Base-by-base conservation (phyloP, 2,329 filamentous ascomycete species). In the Paradendryphiella salina region DNA sequence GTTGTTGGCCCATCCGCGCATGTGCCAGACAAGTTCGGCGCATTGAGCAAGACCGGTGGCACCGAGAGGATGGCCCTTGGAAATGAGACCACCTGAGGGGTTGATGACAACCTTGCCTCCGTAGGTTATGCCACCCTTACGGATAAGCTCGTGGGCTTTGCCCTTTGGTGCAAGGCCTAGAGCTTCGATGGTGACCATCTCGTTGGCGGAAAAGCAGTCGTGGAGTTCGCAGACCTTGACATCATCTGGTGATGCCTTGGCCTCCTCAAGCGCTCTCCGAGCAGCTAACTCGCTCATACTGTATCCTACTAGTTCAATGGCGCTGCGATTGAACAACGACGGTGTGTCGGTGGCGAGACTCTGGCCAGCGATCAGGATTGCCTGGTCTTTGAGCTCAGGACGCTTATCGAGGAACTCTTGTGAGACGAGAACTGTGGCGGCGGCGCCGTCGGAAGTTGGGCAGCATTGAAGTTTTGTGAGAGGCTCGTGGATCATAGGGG, bases 401-500 rank as follows among this genome's bases (percentile, higher is more conserved):
- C 90, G 84, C 7, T 87, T 86, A 66, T 93, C 88, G 46, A 97
- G 83, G 81, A 96, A 97, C 39, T 81, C 82, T 75, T 96, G 87
- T 0, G 90, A 96, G 46, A 96, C 91, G 43, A 99, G 78, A 26
- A 97, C 86, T 11, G 89, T 90, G 0, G 94, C 91, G 0, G 91
- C 93, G 38, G 87, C 89, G 40, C 93, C 93, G 73, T 97, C 94
- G 0, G 90, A 96, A 1, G 93, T 97, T 1, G 94, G 93, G 76
- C 93, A 96, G 82, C 93, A 97, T 78, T 97, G 94, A n/a, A 97
- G 85, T 77, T 96, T 97, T 51, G 94, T 97, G 48, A 97, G 82
- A 13, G 93, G 93, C 59, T 85, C 84, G 76, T 90, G 85, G 74
- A 97, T 89, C 81, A 85, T 88, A 52, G 89, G 80, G 0, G 89